Evolutionary conservation across 2,329 filamentous ascomycete genomes (phyloP), one percentile per base, ranked within the genome.

Genomic region (Fusarium sublunatum): DNA sequence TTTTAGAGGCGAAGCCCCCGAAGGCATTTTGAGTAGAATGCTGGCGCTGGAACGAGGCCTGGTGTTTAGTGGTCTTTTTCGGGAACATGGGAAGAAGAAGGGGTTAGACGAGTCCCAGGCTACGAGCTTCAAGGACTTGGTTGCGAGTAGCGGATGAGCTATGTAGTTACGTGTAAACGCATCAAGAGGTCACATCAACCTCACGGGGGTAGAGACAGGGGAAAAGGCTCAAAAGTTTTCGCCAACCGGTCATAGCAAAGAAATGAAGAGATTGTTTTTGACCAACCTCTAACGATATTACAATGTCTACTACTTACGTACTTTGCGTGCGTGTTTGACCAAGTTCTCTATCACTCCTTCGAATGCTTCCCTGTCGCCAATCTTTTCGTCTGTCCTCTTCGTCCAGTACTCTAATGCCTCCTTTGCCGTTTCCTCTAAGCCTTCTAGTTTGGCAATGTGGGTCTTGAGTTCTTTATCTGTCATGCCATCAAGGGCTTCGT

Each of bases 281-380:
- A 44, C 41, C 41, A 58, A 67, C 54, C 41, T 40, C 43, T 32
- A 41, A 60, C 28, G 31, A 64, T 61, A 64, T 64, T 55, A 63
- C 24, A 53, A 56, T 36, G 32, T 67, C 78, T 79, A 92, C 78
- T 79, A 92, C 78, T 93, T 95, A 73, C 92, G 85, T 53, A 92
- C 88, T 78, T 93, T 92, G 75, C 92, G 85, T 45, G 92, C 92
- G 79, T 96, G 92, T 76, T 93, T 95, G 39, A 97, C 94, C 65
- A 98, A 77, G 75, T 97, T 97, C 78, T 97, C 94, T 83, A 98
- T 97, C 13, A 98, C 94, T 1, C 92, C 93, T 74, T 98, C 94
- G 75, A 97, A 95, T 3, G 93, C 92, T 74, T 97, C 94, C 68
- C 95, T 89, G 73, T 98, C 94, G 36, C 91, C 91, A 64, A 96